Percentiles rank a stretch among this genome's conserved stretches.
These are phyloP conservation scores for Heimioporus sp. DNA, from an alignment of 768 basidiomycete species.

Conservation along the genomic window DNA sequence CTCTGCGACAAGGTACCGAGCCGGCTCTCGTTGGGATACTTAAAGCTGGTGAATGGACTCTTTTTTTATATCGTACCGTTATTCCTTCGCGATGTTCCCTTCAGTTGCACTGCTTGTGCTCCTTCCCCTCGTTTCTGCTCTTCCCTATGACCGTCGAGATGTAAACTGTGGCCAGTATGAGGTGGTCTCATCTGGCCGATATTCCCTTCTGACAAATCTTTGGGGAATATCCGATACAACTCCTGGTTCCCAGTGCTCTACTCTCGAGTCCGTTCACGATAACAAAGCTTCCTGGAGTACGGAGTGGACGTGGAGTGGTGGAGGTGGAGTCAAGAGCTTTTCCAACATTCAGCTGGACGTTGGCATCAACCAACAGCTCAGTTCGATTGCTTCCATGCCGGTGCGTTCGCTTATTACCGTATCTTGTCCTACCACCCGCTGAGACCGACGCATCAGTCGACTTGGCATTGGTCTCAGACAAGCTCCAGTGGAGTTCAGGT, in stretches of 20 bases:
- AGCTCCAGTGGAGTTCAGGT: constrained; percentile 43
- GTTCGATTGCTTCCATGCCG: constrained; percentile 52
- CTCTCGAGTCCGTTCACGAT: constrained; percentile 41
- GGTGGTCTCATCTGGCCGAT: constrained; percentile 40
- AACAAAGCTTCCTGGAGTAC: constrained; percentile 49
- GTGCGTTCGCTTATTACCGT: constrained; percentile 33
- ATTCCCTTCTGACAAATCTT: constrained; percentile 50
- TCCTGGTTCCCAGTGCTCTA: constrained; percentile 52
- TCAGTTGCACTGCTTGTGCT: constrained; percentile 11
- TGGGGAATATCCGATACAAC: constrained; percentile 40
- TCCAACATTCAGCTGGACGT: constrained; percentile 52
- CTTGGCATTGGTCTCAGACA: constrained; percentile 56
- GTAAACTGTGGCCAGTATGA: constrained; percentile 51
- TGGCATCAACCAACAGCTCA: constrained; percentile 52
- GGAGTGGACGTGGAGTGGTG: constrained; percentile 54
- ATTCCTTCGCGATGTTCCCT: constrained; percentile 10
- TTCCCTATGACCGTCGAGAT: neutral
- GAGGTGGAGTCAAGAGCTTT: constrained; percentile 56
- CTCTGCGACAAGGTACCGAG: neutral
- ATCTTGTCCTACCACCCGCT: neutral
- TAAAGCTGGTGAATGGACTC: neutral
- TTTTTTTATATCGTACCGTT: neutral
- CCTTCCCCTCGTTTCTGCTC: constrained; percentile 20
- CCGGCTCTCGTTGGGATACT: constrained; percentile 1
- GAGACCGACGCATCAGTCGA: constrained; percentile 33